Conservation (phyloP, 1,284 basidiomycete genomes). For the Trametes hirsuta region DNA sequence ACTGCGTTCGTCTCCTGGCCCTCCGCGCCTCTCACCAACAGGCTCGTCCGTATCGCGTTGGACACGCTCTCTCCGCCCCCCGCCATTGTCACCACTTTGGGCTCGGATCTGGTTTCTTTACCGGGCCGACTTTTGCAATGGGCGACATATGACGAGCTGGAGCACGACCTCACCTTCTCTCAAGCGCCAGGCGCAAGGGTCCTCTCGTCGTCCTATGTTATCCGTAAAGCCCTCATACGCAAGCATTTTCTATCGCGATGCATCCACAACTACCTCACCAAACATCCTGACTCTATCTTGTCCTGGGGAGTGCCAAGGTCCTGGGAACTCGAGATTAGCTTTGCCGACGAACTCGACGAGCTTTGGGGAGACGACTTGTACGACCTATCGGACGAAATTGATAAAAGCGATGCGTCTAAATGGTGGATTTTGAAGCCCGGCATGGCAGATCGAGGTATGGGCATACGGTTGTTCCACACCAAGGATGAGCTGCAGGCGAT, state of each 20-base stretch:
- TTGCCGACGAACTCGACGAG: slow-evolving; percentile 95
- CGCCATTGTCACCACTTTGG: slow-evolving; percentile 31
- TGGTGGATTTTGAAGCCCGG: slow-evolving; percentile 98
- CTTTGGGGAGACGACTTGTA: slow-evolving; percentile 93
- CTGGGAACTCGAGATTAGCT: slow-evolving; percentile 89
- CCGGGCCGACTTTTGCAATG: slow-evolving; percentile 62
- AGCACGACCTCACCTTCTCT: slow-evolving; percentile 71
- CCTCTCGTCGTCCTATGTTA: slow-evolving; percentile 85
- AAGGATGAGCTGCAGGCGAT: slow-evolving; percentile 77
- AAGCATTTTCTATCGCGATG: slow-evolving; percentile 91
- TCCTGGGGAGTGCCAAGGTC: slow-evolving; percentile 70
- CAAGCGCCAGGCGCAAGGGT: slow-evolving; percentile 37
- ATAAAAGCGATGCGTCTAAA: slow-evolving; percentile 44
- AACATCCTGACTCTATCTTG: slow-evolving; percentile 65
- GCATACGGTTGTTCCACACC: slow-evolving; percentile 89
- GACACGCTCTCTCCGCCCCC: slow-evolving; percentile 38
- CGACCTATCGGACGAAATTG: slow-evolving; percentile 75
- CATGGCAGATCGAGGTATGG: slow-evolving; percentile 96
- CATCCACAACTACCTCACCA: slow-evolving; percentile 75
- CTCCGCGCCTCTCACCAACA: slow-evolving; percentile 72
- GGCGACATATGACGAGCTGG: slow-evolving; percentile 83
- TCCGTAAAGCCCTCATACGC: slow-evolving; percentile 92
- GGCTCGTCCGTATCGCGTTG: slow-evolving; percentile 71
- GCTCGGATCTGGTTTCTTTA: slow-evolving; percentile 17
- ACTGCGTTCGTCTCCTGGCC: slow-evolving; percentile 76